Conservation (phyloP, 306 rosid species). For the Cucurbita moschata region DNA sequence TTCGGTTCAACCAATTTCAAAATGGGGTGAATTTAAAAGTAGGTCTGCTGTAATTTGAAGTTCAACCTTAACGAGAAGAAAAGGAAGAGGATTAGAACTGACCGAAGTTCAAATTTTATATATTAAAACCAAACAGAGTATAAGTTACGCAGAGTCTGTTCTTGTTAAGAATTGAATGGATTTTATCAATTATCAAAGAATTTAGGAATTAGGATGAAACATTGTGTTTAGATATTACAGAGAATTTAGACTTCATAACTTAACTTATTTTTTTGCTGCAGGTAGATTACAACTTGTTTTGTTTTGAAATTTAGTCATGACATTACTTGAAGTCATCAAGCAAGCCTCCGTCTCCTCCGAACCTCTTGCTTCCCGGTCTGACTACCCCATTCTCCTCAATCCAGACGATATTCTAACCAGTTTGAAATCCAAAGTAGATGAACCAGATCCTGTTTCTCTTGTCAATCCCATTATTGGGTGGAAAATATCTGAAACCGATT, state of each 20-base stretch:
- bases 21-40: background rate
- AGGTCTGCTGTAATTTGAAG: background rate
- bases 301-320: conserved; percentile 22
- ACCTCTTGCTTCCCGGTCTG: conserved; percentile 17
- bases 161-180: background rate
- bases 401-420: conserved; percentile 32
- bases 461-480: conserved; percentile 42
- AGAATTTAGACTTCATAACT: background rate
- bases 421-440: conserved; percentile 31
- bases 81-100: no score
- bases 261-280: background rate
- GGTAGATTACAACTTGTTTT: background rate
- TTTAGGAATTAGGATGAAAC: background rate
- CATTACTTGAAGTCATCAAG: conserved; percentile 48
- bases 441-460: conserved; percentile 18
- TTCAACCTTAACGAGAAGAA: no score
- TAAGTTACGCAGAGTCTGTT: no score
- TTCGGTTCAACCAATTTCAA: background rate
- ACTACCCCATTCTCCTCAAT: conserved; percentile 55
- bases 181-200: background rate
- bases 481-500: conserved; percentile 38
- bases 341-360: conserved; percentile 27
- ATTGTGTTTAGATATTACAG: background rate
- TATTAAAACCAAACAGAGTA: no score
- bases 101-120: no score